Percentiles rank a stretch among this genome's conserved stretches.
These are phyloP conservation scores for Colletotrichum viniferum DNA, from an alignment of 2,329 filamentous ascomycete genomes.

Conservation along the genomic window DNA sequence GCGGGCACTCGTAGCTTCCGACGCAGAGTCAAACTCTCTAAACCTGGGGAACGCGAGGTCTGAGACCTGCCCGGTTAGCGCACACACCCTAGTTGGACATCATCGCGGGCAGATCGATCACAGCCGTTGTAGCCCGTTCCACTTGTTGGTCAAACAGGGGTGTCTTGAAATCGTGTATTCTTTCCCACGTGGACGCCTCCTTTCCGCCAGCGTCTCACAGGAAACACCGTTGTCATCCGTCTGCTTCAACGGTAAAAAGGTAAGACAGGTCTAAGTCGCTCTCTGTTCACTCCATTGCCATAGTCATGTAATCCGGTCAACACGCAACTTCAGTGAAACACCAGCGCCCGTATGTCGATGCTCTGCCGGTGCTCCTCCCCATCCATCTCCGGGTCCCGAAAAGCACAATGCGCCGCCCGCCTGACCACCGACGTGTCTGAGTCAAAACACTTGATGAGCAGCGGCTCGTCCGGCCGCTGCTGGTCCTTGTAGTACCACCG, in stretches of 20 bases:
- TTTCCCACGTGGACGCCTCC: not conserved
- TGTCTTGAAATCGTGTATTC: not conserved
- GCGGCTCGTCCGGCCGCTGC: conserved; percentile 57
- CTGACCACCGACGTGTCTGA: conserved; percentile 58
- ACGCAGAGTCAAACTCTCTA: not conserved
- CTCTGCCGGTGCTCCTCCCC: conserved; percentile 77
- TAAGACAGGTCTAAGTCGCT: not conserved
- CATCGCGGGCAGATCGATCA: not conserved
- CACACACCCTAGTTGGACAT: not conserved
- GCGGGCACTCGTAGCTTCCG: not conserved
- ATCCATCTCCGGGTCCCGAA: conserved; percentile 74
- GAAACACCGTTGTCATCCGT: not conserved
- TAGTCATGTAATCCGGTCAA: not conserved
- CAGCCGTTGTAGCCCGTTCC: not conserved
- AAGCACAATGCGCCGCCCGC: conserved; percentile 75
- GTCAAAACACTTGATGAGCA: conserved; percentile 69
- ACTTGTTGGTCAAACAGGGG: not conserved
- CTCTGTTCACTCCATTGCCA: not conserved
- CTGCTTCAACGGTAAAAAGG: not conserved
- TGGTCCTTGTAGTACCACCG: conserved; percentile 58
- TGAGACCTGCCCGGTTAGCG: not conserved
- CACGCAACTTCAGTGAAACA: conserved; percentile 58
- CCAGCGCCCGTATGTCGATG: conserved; percentile 85
- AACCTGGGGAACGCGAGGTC: not conserved
- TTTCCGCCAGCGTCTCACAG: not conserved